A percentile compares a stretch with the other conserved stretches of the same genome.
phyloP scores from a whole-genome alignment of 202 grass and related monocot genomes.

The Tripidium arundinaceum region DNA sequence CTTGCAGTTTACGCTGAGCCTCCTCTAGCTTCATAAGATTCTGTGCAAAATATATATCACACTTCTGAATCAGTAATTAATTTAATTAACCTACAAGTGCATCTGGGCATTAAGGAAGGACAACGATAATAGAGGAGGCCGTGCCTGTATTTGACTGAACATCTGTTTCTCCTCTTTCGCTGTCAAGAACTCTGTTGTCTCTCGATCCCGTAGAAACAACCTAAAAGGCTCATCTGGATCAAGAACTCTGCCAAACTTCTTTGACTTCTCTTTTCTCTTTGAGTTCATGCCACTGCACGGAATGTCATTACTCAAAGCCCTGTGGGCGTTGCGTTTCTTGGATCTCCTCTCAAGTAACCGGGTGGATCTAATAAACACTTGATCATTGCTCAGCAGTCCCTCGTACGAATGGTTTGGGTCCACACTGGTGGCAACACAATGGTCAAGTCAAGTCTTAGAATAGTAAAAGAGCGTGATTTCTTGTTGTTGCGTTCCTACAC shows the following conservation, averaged over 20 bases:
- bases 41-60: conserved; percentile 27
- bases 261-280: conserved; percentile 38
- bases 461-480: background rate
- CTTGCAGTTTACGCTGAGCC: conserved; percentile 51
- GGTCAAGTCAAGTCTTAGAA: background rate
- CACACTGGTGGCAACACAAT: conserved; percentile 26
- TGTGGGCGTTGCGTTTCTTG: conserved; percentile 50
- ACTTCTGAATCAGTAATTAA: background rate
- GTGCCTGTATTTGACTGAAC: conserved; percentile 83
- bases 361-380: conserved; percentile 60
- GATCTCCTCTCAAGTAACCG: conserved; percentile 61
- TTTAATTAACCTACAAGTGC: background rate
- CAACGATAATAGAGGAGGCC: background rate
- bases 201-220: conserved; percentile 64
- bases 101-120: conserved; percentile 4
- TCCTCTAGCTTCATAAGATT: conserved; percentile 75
- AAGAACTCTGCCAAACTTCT: conserved; percentile 54
- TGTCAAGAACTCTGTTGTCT: conserved; percentile 72
- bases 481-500: background rate
- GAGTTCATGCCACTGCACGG: background rate
- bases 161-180: conserved; percentile 69
- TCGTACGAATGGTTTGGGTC: conserved; percentile 2
- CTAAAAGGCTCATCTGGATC: conserved; percentile 66
- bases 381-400: too few species aligned
- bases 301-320: conserved; percentile 31